These are phyloP conservation scores for Asterella californica DNA, from an alignment of 225 moss, liverwort and hornwort species.

Conservation along the genomic window DNA sequence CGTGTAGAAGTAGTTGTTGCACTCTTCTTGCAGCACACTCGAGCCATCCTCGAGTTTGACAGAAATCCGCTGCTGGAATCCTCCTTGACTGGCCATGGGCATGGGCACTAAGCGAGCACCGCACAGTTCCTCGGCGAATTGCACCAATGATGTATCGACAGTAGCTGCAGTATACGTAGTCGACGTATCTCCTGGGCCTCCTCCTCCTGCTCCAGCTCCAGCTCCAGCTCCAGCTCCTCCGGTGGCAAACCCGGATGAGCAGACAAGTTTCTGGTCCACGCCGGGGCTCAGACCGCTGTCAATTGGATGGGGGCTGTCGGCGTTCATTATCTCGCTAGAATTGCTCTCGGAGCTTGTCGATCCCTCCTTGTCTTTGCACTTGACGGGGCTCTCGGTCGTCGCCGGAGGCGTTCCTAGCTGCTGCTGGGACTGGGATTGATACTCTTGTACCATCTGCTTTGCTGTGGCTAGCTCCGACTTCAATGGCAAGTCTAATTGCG, in stretches of 20 bases:
- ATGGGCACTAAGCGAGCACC: constrained; percentile 34
- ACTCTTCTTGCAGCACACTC: constrained; percentile 64
- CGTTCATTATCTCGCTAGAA: constrained; percentile 77
- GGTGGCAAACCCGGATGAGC: constrained; percentile 18
- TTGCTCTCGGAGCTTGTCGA: constrained; percentile 79
- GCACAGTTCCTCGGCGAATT: constrained; percentile 57
- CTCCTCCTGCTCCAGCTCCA: background rate
- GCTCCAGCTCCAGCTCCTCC: constrained; percentile 22
- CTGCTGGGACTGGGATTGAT: constrained; percentile 13
- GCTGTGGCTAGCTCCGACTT: constrained; percentile 19
- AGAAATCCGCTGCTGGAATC: constrained; percentile 46
- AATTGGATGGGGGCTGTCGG: constrained; percentile 76
- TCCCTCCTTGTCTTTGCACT: constrained; percentile 44
- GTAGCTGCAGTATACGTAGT: constrained; percentile 15
- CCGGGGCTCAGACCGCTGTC: constrained; percentile 56
- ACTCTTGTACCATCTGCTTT: constrained; percentile 13
- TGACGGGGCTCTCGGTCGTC: constrained; percentile 18
- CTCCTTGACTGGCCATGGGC: constrained; percentile 33
- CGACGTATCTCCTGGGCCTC: background rate
- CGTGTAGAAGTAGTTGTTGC: constrained; percentile 59
- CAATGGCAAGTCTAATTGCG: constrained; percentile 23
- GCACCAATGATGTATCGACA: constrained; percentile 54
- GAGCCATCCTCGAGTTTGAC: constrained; percentile 70
- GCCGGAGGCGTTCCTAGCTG: background rate
- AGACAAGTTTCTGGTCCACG: constrained; percentile 37